These are phyloP conservation scores for Brassica cretica DNA, from an alignment of 345 rosid species.

Conservation along the genomic window DNA sequence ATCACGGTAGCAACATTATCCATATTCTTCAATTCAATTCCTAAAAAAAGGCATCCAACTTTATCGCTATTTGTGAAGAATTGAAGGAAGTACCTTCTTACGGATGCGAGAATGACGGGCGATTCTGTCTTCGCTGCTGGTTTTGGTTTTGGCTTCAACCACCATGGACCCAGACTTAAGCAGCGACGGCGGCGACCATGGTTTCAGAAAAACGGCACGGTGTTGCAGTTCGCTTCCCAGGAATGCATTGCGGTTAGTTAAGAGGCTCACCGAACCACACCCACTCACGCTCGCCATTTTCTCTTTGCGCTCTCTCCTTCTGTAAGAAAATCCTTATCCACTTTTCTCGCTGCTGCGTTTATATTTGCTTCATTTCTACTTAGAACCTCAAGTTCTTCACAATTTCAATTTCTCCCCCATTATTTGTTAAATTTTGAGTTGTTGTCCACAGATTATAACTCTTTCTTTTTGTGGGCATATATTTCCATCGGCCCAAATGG, in stretches of 20 bases:
- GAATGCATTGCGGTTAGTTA: conserved; percentile 36
- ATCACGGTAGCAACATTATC: background rate
- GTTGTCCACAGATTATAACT: no score
- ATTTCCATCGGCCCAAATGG: no score
- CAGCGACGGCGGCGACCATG: conserved; percentile 30
- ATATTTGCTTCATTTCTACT: conserved; percentile 23
- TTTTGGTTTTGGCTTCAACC: conserved; percentile 65
- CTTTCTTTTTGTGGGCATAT: no score
- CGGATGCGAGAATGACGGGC: conserved; percentile 92
- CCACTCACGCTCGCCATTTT: conserved; percentile 40
- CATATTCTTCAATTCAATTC: background rate
- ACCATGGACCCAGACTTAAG: conserved; percentile 33
- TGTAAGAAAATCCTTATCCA: conserved; percentile 31
- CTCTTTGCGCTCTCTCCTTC: background rate
- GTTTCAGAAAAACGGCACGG: conserved; percentile 37
- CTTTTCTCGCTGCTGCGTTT: conserved; percentile 1
- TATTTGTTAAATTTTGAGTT: background rate
- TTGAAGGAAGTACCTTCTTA: conserved; percentile 64
- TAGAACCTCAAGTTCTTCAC: background rate
- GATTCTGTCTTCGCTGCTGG: conserved; percentile 65
- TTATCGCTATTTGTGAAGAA: background rate
- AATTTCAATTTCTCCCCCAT: background rate
- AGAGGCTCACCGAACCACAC: conserved; percentile 30
- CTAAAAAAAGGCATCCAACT: background rate
- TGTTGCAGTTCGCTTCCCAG: conserved; percentile 36